These are phyloP conservation scores for Nicotiana noctiflora DNA, from an alignment of 257 asterid species.

Conservation along the genomic window DNA sequence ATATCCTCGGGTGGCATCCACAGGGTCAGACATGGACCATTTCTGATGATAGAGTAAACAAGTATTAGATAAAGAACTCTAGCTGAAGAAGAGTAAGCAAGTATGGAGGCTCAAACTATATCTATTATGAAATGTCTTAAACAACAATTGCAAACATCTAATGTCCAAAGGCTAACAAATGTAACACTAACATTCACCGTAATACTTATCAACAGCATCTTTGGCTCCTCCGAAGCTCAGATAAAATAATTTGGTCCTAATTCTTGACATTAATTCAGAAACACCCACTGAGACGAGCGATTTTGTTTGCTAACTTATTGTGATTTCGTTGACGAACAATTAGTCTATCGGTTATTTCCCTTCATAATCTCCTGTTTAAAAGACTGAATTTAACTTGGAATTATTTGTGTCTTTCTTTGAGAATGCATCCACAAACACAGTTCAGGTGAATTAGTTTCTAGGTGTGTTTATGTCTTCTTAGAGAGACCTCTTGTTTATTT, in stretches of 20 bases:
- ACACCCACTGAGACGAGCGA: not conserved
- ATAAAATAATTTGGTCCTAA: not conserved
- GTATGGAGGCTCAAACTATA: not conserved
- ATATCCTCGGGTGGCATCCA: conserved; percentile 51
- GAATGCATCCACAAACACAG: not conserved
- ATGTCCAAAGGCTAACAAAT: not conserved
- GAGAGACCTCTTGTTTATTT: not conserved
- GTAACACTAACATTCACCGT: not conserved
- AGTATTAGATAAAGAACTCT: not conserved
- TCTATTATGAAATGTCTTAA: not conserved
- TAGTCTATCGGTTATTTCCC: not conserved
- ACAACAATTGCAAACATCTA: not conserved
- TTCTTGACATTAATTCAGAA: not conserved
- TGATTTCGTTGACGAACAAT: not conserved
- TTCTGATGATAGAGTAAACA: conserved; percentile 18
- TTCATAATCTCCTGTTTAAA: not conserved
- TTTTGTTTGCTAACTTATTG: not conserved
- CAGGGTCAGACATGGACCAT: conserved; percentile 38
- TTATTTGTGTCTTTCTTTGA: not conserved
- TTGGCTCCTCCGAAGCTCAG: not conserved
- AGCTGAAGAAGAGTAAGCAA: not conserved
- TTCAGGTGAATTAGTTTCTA: not conserved
- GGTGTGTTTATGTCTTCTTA: not conserved
- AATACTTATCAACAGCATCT: not conserved
- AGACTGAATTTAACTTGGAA: not conserved